Percentiles rank a stretch among this genome's conserved stretches.
These are phyloP conservation scores for Entomortierella lignicola DNA, from an alignment of 192 early-diverging fungal species.

Conservation along the genomic window DNA sequence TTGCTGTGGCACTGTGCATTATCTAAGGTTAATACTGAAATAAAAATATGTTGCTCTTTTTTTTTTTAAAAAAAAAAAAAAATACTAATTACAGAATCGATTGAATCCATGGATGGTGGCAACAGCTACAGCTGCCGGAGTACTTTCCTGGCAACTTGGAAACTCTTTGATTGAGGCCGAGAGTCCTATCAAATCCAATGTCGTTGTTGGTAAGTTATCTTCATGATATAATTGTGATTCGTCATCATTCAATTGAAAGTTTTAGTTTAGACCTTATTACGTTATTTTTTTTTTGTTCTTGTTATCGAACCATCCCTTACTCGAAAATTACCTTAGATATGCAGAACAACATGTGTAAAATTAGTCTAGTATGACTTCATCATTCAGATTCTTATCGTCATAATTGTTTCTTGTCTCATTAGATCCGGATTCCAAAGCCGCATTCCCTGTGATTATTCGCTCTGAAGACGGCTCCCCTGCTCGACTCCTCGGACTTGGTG, in stretches of 20 bases:
- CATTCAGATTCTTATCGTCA: not conserved
- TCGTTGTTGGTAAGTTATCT: constrained; percentile 28
- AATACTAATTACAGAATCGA: constrained; percentile 1
- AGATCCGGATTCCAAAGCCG: constrained; percentile 57
- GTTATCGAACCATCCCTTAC: too few species aligned
- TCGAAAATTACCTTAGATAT: too few species aligned
- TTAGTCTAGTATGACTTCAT: not conserved
- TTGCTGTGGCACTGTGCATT: not conserved
- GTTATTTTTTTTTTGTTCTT: too few species aligned
- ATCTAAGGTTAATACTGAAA: not conserved
- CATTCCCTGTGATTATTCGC: constrained; percentile 53
- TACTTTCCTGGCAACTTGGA: constrained; percentile 44
- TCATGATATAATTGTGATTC: constrained; percentile 4
- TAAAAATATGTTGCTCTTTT: not conserved
- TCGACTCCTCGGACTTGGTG: constrained; percentile 62
- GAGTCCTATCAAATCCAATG: constrained; percentile 4
- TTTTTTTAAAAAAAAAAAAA: not conserved
- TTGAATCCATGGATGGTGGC: constrained; percentile 37
- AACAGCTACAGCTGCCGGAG: constrained; percentile 23
- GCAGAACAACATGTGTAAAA: too few species aligned
- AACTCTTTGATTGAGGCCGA: constrained; percentile 35
- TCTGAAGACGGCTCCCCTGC: constrained; percentile 57
- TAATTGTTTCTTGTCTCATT: not conserved
- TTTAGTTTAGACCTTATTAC: not conserved
- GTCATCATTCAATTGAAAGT: not conserved